Conservation (phyloP, 805 yeast species). For the Kodamaea sagamina region DNA sequence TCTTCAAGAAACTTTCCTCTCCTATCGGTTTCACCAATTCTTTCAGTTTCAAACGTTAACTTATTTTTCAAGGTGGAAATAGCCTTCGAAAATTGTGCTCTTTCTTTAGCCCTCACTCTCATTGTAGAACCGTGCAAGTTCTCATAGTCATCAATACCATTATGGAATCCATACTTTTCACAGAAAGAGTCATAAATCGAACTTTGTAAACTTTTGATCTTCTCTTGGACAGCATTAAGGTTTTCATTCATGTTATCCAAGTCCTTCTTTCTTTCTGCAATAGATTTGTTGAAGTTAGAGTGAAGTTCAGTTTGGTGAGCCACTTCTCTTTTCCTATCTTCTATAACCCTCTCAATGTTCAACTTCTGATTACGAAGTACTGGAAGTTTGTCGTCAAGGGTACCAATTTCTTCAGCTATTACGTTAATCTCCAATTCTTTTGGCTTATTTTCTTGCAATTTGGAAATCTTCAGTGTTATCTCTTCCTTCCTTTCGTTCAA, state of each 20-base stretch:
- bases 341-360: constrained; percentile 45
- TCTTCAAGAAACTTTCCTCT: constrained; percentile 48
- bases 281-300: constrained; percentile 22
- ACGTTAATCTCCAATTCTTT: constrained; percentile 58
- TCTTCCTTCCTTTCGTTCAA: constrained; percentile 54
- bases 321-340: constrained; percentile 53
- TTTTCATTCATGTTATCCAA: constrained; percentile 18
- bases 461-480: constrained; percentile 52
- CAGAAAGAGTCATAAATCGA: constrained; percentile 58
- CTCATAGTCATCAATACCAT: constrained; percentile 68
- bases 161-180: constrained; percentile 49
- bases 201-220: constrained; percentile 38
- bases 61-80: constrained; percentile 62
- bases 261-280: constrained; percentile 17
- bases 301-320: constrained; percentile 42
- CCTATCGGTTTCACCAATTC: constrained; percentile 50
- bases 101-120: constrained; percentile 59
- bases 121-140: constrained; percentile 59
- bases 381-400: constrained; percentile 43
- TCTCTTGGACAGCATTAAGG: constrained; percentile 22
- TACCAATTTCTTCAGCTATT: constrained; percentile 56
- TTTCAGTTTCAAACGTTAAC: constrained; percentile 62
- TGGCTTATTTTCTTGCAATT: constrained; percentile 48
- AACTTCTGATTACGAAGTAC: constrained; percentile 45
- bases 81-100: constrained; percentile 61